Conservation (phyloP, 768 basidiomycete species). For the Tricholoma saponaceum region DNA sequence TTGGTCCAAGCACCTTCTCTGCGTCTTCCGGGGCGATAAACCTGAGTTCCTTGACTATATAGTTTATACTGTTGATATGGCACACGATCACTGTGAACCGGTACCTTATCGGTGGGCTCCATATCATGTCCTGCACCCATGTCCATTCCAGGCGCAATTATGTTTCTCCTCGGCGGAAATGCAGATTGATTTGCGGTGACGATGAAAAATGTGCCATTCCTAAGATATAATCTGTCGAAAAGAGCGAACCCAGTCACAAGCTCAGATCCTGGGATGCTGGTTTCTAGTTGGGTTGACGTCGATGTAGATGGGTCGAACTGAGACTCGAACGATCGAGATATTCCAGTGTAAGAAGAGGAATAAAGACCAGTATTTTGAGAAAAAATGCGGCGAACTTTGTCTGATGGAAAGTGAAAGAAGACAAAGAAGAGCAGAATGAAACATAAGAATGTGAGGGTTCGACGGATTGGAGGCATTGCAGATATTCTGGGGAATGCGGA, state of each 20-base stretch:
- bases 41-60: constrained; percentile 13
- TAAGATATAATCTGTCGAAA: constrained; percentile 70
- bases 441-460: constrained; percentile 4
- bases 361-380: neutral
- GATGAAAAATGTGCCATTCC: constrained; percentile 69
- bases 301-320: neutral
- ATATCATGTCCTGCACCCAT: constrained; percentile 15
- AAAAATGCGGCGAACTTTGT: too few species aligned
- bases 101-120: constrained; percentile 27
- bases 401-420: neutral
- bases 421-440: constrained; percentile 2
- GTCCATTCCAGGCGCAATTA: constrained; percentile 33
- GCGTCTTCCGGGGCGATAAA: constrained; percentile 13
- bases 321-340: too few species aligned
- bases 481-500: neutral
- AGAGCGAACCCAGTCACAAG: constrained; percentile 69
- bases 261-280: constrained; percentile 27
- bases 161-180: constrained; percentile 43
- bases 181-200: constrained; percentile 38
- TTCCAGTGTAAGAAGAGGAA: neutral
- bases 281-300: constrained; percentile 9
- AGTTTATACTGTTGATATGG: neutral
- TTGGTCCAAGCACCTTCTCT: constrained; percentile 11
- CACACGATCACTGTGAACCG: neutral
- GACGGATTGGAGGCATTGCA: constrained; percentile 6